phyloP scores from a whole-genome alignment of 1,284 basidiomycete species.

The Veloporphyrellus conicus region DNA sequence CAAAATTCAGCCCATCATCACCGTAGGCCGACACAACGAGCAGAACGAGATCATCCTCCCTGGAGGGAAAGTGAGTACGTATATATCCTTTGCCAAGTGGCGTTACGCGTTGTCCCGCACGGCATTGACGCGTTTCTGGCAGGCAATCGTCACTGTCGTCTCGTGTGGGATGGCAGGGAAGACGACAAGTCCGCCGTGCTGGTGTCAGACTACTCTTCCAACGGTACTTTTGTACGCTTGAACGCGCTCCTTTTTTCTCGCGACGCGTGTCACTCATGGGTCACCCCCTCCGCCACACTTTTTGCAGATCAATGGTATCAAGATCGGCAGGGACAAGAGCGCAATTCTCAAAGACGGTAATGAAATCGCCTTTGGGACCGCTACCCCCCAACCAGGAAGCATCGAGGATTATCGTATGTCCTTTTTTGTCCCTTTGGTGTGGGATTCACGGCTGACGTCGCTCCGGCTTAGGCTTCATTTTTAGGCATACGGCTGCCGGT shows the following conservation, averaged over 20 bases:
- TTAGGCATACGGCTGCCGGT: conserved; percentile 50
- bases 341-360: conserved; percentile 72
- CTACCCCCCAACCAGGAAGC: conserved; percentile 37
- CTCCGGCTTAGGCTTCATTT: conserved; percentile 43
- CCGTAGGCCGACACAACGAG: conserved; percentile 50
- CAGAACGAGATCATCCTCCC: conserved; percentile 56
- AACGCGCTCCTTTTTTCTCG: conserved; percentile 2
- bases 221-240: conserved; percentile 77
- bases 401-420: conserved; percentile 40
- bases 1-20: conserved; percentile 45
- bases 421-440: conserved; percentile 3
- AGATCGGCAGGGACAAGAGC: conserved; percentile 54
- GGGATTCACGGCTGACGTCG: background rate
- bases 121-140: conserved; percentile 19
- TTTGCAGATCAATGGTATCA: conserved; percentile 65
- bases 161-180: conserved; percentile 65
- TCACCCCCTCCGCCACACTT: background rate
- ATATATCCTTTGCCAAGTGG: conserved; percentile 12
- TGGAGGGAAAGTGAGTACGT: conserved; percentile 72
- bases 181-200: conserved; percentile 51
- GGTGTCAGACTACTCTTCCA: conserved; percentile 72
- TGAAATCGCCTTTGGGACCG: conserved; percentile 76
- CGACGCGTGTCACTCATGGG: conserved; percentile 7
- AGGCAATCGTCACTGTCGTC: conserved; percentile 66
- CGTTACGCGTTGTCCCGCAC: conserved; percentile 10